Evolutionary conservation across 495 filamentous ascomycete species (phyloP).

Genomic region (Friedmanniomyces endolithicus): DNA sequence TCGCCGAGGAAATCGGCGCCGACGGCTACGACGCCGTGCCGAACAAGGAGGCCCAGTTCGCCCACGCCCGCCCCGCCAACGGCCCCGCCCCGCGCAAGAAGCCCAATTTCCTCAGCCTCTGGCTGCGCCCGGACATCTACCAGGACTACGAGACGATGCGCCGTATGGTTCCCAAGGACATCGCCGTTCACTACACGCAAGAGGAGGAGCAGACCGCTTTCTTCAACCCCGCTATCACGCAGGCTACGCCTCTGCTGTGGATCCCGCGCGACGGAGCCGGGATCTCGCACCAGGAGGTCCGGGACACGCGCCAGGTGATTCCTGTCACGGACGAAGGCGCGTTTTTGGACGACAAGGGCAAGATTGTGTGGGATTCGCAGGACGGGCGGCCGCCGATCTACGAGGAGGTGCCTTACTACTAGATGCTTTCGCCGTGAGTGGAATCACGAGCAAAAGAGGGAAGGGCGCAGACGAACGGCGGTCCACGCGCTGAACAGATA

Average conservation of each 20-base stretch:
- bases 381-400: conserved; percentile 28
- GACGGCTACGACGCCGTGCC: conserved; percentile 20
- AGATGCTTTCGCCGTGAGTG: neutral
- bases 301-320: conserved; percentile 42
- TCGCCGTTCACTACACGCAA: conserved; percentile 40
- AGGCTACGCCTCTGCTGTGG: conserved; percentile 51
- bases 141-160: conserved; percentile 60
- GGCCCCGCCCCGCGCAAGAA: conserved; percentile 33
- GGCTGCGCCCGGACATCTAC: conserved; percentile 67
- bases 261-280: conserved; percentile 55
- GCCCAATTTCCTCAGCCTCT: conserved; percentile 52
- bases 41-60: conserved; percentile 5
- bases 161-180: conserved; percentile 50
- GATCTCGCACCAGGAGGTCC: conserved; percentile 49
- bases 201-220: conserved; percentile 49
- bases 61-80: neutral
- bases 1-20: conserved; percentile 32
- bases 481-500: no score
- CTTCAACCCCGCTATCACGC: conserved; percentile 53
- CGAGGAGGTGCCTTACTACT: conserved; percentile 30
- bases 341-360: conserved; percentile 50
- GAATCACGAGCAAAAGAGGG: no score
- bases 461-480: no score
- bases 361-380: conserved; percentile 42
- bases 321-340: conserved; percentile 53